phyloP scores from a whole-genome alignment of 768 basidiomycete species.

The Obba rivulosa region DNA sequence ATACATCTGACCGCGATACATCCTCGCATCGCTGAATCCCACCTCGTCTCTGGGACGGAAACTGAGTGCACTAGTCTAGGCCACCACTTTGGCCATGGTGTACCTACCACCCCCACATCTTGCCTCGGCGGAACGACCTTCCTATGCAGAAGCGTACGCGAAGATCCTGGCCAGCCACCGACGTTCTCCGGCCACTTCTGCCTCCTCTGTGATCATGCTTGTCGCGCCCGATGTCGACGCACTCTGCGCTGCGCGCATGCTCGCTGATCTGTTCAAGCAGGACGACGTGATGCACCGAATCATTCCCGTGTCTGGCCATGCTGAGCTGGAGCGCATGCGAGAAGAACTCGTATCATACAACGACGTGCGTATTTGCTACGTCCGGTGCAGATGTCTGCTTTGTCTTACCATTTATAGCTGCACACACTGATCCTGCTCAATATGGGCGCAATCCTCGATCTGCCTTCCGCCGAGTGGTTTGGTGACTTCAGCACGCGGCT shows the following conservation, averaged over 20 bases:
- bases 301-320: constrained; percentile 83
- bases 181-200: constrained; percentile 69
- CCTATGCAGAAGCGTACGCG: constrained; percentile 70
- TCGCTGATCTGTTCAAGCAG: constrained; percentile 83
- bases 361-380: constrained; percentile 45
- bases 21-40: neutral
- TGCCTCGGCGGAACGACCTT: constrained; percentile 49
- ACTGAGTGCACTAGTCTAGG: neutral
- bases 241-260: constrained; percentile 85
- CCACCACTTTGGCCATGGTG: constrained; percentile 38
- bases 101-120: constrained; percentile 69
- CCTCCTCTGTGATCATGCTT: constrained; percentile 79
- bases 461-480: constrained; percentile 71
- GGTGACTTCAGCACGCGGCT: constrained; percentile 60
- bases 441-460: constrained; percentile 84
- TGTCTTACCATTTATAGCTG: constrained; percentile 39
- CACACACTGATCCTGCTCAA: constrained; percentile 90
- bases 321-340: constrained; percentile 62
- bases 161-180: constrained; percentile 68
- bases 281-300: constrained; percentile 92
- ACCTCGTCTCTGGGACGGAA: no score
- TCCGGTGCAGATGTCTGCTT: neutral
- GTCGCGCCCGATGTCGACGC: constrained; percentile 92
- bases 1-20: neutral
- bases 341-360: constrained; percentile 60